Evolutionary conservation across 257 asterid species (phyloP), one percentile per base, ranked within the genome.

Genomic region (Forsythia viridissima): DNA sequence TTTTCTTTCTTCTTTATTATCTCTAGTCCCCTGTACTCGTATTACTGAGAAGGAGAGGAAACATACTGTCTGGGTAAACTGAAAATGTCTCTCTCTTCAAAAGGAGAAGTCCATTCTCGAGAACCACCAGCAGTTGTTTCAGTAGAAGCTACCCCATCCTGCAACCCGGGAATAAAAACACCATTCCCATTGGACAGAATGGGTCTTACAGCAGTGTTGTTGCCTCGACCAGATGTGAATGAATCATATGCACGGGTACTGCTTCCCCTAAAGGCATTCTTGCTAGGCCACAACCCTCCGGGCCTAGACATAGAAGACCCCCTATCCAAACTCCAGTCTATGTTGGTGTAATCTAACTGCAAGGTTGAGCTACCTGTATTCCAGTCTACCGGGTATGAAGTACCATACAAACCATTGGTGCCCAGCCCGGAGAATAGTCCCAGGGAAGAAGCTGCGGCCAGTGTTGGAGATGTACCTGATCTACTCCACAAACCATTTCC

Each of bases 11-110:
- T 69, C 73, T 80, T 82, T 77, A 86, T 86, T 83, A 77, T 70
- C 70, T 82, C 21, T 51, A 59, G 46, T 42, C 79, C 77, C 68
- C 73, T 46, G 84, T 83, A 70, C 78, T 66, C 86, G 46, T 82
- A 76, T 88, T 84, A 95, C 81, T 85, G 92, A 71, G 97, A 63
- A 72, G 98, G 97, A 71, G 96, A 88, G 79, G 95, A 90, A 90
- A 95, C 98, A 86, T 90, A 90, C 93, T 92, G 98, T 77, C 98
- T 87, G 83, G 94, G 88, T 70, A 94, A 84, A 88, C 96, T 87
- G 85, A 94, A 94, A 80, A 91, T 84, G 51, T 94, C 98, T 73
- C 70, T 92, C 86, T 94, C 98, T 76, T 94, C 98, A 72, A 94
- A 94, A 8, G 98, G 96, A 78, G 98, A 94, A 61, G 92, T 83